Percentiles rank a stretch among this genome's conserved stretches.
phyloP scores from a whole-genome alignment of 208 protist species.

The Leptomonas pyrrhocoris region DNA sequence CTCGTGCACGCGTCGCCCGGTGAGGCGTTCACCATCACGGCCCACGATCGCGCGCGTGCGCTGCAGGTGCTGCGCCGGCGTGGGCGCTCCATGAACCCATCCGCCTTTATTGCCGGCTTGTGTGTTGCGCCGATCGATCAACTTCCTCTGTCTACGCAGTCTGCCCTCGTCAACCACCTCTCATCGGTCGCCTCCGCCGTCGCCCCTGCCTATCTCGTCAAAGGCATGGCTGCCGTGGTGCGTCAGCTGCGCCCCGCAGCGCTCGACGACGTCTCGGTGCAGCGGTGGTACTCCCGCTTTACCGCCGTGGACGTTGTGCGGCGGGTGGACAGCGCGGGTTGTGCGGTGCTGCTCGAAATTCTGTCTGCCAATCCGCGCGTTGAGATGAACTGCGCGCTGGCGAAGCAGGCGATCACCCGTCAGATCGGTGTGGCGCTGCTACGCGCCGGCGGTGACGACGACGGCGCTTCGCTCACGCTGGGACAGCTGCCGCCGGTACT shows the following conservation, averaged over 20 bases:
- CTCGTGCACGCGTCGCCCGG: background rate
- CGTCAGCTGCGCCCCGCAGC: conserved; percentile 16
- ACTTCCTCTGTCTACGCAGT: conserved; percentile 52
- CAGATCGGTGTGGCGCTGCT: conserved; percentile 38
- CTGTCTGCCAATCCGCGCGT: conserved; percentile 39
- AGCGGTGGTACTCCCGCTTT: conserved; percentile 78
- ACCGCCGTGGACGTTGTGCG: conserved; percentile 62
- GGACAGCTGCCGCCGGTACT: conserved; percentile 43
- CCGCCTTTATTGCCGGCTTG: conserved; percentile 74
- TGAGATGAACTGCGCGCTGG: conserved; percentile 41
- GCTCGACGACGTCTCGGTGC: conserved; percentile 71
- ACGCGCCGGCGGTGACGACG: conserved; percentile 12
- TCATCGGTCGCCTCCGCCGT: conserved; percentile 58
- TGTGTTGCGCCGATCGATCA: conserved; percentile 43
- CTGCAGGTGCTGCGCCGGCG: conserved; percentile 61
- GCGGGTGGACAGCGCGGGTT: conserved; percentile 43
- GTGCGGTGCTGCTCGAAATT: conserved; percentile 51
- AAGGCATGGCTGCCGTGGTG: conserved; percentile 48
- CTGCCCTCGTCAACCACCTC: conserved; percentile 66
- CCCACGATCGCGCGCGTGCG: conserved; percentile 26
- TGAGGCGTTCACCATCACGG: conserved; percentile 14
- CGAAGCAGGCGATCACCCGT: conserved; percentile 36
- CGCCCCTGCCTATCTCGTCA: conserved; percentile 49
- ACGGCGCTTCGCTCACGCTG: conserved; percentile 15
- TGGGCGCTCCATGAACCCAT: conserved; percentile 45